phyloP scores from a whole-genome alignment of 257 asterid species.

The Oldenlandia corymbosa region DNA sequence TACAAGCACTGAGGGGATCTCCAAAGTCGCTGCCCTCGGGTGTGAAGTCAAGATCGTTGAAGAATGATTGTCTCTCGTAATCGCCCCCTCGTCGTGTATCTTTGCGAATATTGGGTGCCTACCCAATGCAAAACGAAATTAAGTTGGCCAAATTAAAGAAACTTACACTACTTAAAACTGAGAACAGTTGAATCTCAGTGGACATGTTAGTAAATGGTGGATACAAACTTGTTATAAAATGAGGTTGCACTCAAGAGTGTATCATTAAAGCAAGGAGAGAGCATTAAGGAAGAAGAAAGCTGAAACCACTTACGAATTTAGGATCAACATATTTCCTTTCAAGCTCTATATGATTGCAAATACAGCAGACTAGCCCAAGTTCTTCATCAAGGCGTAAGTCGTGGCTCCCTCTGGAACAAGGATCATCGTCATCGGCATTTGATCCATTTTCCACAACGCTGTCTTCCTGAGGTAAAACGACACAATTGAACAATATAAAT shows the following conservation, averaged over 20 bases:
- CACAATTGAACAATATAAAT: no score
- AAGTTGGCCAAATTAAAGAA: neutral
- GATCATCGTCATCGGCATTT: neutral
- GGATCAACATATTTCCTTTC: conserved; percentile 34
- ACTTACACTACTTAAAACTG: neutral
- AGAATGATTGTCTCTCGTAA: conserved; percentile 13
- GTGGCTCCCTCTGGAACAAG: conserved; percentile 39
- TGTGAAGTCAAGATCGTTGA: conserved; percentile 14
- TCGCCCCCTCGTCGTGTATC: conserved; percentile 11
- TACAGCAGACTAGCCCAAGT: conserved; percentile 30
- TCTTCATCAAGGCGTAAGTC: conserved; percentile 30
- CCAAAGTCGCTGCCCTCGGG: conserved; percentile 9
- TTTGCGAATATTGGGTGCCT: conserved; percentile 17
- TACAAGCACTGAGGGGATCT: neutral
- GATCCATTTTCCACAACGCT: conserved; percentile 8
- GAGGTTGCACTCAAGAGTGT: no score
- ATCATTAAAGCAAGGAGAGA: no score
- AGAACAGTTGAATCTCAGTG: neutral
- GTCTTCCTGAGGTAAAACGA: conserved; percentile 19
- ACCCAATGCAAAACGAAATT: conserved; percentile 1
- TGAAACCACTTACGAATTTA: conserved; percentile 39
- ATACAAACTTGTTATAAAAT: no score
- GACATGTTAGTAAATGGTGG: no score
- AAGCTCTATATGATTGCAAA: conserved; percentile 30
- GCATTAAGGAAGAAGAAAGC: neutral